Evolutionary conservation across 768 basidiomycete genomes (phyloP), one percentile per base, ranked within the genome.

Genomic region (Mycena metata): DNA sequence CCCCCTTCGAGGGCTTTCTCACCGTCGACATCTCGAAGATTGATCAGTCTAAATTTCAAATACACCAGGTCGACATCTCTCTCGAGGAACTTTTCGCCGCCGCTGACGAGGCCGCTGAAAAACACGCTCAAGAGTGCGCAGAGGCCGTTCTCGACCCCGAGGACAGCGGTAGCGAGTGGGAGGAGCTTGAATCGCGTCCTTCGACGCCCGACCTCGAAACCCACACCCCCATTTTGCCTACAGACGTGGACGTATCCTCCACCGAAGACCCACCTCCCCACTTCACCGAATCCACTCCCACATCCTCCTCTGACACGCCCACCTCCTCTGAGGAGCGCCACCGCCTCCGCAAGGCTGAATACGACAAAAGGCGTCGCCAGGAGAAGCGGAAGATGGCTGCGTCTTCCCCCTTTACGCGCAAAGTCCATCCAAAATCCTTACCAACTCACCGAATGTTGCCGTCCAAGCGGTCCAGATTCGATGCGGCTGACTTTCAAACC

Each of bases 141-240:
- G 36, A 19, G 3, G 19, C 41, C 17, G 16, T 12, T 3, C 11
- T 35, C 21, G 30, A 16, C 5, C 33, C 16, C 24, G 36, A 51
- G 19, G 60, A 62, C 6, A 24, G 52, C 2, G 26, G 15, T 2
- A 62, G 60, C 19, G 60, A 62, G 0, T 62, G 50, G 60, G 60
- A 62, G 50, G 60, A 62, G 3, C 7, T 62, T 6, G 26, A 52
- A 1, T 62, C 60, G 1, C 30, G 50, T 13, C 35, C 50, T 5
- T 41, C 60, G 0, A 33, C 39, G 0, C 60, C 60, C 0, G 24
- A 50, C 6, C 47, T 19, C n/a, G 7, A 39, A 10, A 4, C 39
- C 11, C 4, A 10, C 4, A 2, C 2, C 15, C 39, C 39, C 15
- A 10, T 39, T 10, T 11, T 45, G 3, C 45, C 42, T 9, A 5